Percentiles rank a stretch among this genome's conserved stretches.
Evolutionary conservation across 352 stramenopile genomes (phyloP).

Genomic region (Globisporangium barbulae): DNA sequence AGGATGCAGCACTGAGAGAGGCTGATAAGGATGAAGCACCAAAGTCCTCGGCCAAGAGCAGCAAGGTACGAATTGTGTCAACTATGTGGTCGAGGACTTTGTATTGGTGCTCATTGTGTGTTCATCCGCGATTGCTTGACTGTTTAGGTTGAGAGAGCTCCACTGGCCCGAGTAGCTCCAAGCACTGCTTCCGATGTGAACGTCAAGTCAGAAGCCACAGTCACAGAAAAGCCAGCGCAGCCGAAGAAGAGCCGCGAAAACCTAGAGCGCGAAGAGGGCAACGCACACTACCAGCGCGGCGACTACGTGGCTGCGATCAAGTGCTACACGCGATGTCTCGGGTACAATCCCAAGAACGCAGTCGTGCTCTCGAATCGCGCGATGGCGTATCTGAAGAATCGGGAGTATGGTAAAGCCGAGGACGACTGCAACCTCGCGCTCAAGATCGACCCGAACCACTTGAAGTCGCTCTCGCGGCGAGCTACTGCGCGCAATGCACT

Average conservation of each 20-base stretch:
- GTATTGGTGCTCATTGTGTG: background rate
- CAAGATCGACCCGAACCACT: constrained; percentile 69
- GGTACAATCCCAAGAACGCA: constrained; percentile 61
- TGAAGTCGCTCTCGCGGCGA: constrained; percentile 84
- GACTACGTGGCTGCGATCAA: constrained; percentile 88
- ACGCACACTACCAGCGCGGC: constrained; percentile 85
- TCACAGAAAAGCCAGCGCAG: background rate
- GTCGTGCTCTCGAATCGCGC: constrained; percentile 89
- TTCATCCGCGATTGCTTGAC: background rate
- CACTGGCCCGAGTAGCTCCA: background rate
- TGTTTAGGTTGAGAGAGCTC: background rate
- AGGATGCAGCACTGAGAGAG: constrained; percentile 53
- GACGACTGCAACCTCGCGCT: constrained; percentile 87
- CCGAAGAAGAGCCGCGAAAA: constrained; percentile 42
- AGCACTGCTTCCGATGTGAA: background rate
- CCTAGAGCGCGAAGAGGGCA: constrained; percentile 89
- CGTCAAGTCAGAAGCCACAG: background rate
- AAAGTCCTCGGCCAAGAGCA: background rate
- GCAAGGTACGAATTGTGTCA: background rate
- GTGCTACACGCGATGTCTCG: constrained; percentile 87
- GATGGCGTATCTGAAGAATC: constrained; percentile 88
- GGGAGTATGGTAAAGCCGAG: constrained; percentile 85
- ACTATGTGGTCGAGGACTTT: background rate
- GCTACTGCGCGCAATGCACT: constrained; percentile 84
- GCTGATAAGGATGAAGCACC: constrained; percentile 24